Percentiles rank a stretch among this genome's conserved stretches.
These are phyloP conservation scores for Ascomycota sp. DNA, from an alignment of 2,329 filamentous ascomycete genomes.

Conservation along the genomic window DNA sequence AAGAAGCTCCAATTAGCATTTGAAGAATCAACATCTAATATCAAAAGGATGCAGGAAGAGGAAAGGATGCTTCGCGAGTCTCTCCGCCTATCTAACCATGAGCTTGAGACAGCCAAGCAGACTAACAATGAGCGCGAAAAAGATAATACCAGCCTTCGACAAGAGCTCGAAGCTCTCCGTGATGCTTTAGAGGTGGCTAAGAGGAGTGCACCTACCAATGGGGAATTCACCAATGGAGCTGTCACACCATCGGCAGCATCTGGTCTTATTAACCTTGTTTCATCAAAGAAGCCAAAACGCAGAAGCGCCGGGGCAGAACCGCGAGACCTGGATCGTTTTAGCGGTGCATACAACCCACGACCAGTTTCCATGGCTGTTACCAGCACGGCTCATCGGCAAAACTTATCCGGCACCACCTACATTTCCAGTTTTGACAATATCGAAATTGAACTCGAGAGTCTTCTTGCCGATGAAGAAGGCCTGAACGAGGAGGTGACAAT, in stretches of 20 bases:
- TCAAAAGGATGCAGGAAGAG: slow-evolving; percentile 87
- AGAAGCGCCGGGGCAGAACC: slow-evolving; percentile 75
- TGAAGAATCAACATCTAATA: slow-evolving; percentile 71
- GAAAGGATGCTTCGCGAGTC: slow-evolving; percentile 69
- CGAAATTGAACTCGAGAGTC: slow-evolving; percentile 79
- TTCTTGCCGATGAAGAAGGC: slow-evolving; percentile 85
- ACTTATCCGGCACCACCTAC: slow-evolving; percentile 52
- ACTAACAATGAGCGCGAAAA: slow-evolving; percentile 55
- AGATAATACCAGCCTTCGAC: slow-evolving; percentile 65
- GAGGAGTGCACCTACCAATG: slow-evolving; percentile 52
- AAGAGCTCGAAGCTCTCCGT: slow-evolving; percentile 74
- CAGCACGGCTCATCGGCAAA: slow-evolving; percentile 42
- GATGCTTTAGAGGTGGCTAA: slow-evolving; percentile 81
- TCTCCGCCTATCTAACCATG: slow-evolving; percentile 53
- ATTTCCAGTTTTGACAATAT: slow-evolving; percentile 69
- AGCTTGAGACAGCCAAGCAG: slow-evolving; percentile 59
- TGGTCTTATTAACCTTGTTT: slow-evolving; percentile 87
- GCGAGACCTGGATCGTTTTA: slow-evolving; percentile 73
- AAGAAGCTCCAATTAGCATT: slow-evolving; percentile 71
- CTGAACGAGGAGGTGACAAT: slow-evolving; percentile 93
- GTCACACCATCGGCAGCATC: slow-evolving; percentile 31
- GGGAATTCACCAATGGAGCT: slow-evolving; percentile 22
- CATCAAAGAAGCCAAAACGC: slow-evolving; percentile 90
- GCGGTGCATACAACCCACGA: slow-evolving; percentile 75
- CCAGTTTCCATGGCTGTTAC: slow-evolving; percentile 89